Evolutionary conservation across 2,329 filamentous ascomycete genomes (phyloP), one percentile per base, ranked within the genome.

Genomic region (Fusarium aywerte): DNA sequence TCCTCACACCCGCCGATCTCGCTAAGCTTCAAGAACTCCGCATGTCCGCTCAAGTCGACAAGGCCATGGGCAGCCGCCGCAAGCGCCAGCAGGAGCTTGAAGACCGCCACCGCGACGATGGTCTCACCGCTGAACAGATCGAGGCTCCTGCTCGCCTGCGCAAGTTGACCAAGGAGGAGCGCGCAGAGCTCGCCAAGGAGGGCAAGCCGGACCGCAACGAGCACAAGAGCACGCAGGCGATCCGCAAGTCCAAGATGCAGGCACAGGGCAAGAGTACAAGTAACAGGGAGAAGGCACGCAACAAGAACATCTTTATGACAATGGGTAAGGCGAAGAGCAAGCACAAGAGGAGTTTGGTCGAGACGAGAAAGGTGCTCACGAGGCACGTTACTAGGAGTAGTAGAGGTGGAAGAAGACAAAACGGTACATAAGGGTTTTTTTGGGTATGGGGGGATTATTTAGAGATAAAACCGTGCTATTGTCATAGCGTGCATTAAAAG

Each of bases 281-380:
- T 69, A 99, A 99, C 81, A 92, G 92, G 82, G 96, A 99, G 84
- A 99, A 99, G 87, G 89, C 92, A 39, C 85, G 95, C 71, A 93
- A 92, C 86, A 99, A 99, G 91, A 99, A 99, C 80, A 97, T 99
- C 81, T 78, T 99, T 74, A 99, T 99, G 96, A 98, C 95, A 36
- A 81, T 99, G 62, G 92, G 95, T 60, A 98, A 99, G 84, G 96
- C 96, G 12, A 96, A 96, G 85, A 87, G 86, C 70, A 99, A 98
- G 85, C 91, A 96, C 75, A 97, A 97, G 89, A 87, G 94, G 75
- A 97, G 93, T 86, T 82, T 99, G 79, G 88, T 92, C 13, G 90
- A 97, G 80, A 93, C 93, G 67, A 88, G 87, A 75, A 93, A 90
- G 81, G 88, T 93, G 33, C 80, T 98, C 69, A 90, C 87, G 76